Conservation (phyloP, 2,329 filamentous ascomycete species). For the Drechslerella dactyloides region DNA sequence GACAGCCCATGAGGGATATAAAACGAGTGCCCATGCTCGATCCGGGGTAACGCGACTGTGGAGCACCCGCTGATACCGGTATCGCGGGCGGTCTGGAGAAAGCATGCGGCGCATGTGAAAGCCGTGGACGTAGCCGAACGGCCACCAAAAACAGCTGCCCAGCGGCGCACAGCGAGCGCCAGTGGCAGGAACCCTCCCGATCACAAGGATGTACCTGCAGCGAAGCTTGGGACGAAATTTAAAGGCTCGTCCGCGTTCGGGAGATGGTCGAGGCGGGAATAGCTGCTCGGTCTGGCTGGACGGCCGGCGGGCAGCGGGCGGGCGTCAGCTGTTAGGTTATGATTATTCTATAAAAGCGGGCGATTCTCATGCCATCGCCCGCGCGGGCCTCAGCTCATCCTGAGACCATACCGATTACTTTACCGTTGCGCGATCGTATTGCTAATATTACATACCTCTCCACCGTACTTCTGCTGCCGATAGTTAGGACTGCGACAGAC, state of each 20-base stretch:
- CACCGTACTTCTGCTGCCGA: neutral
- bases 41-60: neutral
- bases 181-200: slow-evolving; percentile 38
- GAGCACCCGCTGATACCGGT: neutral
- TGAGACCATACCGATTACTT: slow-evolving; percentile 22
- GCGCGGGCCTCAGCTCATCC: slow-evolving; percentile 29
- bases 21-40: neutral
- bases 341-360: slow-evolving; percentile 34
- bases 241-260: neutral
- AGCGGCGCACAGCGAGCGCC: slow-evolving; percentile 30
- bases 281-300: no score
- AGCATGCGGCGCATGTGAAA: slow-evolving; percentile 39
- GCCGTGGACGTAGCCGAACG: slow-evolving; percentile 35
- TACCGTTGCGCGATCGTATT: slow-evolving; percentile 16
- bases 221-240: neutral
- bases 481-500: slow-evolving; percentile 16
- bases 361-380: slow-evolving; percentile 46
- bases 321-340: neutral
- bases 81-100: neutral
- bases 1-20: no score
- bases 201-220: slow-evolving; percentile 40
- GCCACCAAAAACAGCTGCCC: neutral
- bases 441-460: slow-evolving; percentile 13
- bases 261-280: neutral
- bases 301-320: neutral